phyloP scores from a whole-genome alignment of 148 eudicot genomes.

The Rhododendron mucronatum region DNA sequence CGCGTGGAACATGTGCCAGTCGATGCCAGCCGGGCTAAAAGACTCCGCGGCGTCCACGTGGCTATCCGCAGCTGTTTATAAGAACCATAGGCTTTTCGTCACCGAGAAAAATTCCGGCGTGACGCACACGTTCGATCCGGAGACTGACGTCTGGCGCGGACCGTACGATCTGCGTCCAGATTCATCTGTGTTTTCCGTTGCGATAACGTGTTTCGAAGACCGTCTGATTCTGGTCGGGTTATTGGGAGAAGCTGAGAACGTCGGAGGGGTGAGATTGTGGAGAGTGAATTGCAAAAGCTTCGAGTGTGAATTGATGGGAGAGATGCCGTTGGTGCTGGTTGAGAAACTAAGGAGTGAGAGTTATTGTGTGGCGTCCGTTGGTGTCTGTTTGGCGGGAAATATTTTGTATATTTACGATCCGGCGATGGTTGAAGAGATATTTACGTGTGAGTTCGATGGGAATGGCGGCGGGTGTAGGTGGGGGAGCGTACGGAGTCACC shows the following conservation, averaged over 20 bases:
- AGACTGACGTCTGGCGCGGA: conserved; percentile 33
- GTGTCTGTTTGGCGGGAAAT: conserved; percentile 22
- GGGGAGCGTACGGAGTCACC: conserved; percentile 34
- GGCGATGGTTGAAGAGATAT: conserved; percentile 28
- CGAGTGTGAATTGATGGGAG: conserved; percentile 32
- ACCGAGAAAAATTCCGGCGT: conserved; percentile 48
- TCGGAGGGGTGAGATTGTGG: conserved; percentile 38
- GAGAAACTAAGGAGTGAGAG: conserved; percentile 32
- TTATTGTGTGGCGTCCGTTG: conserved; percentile 26
- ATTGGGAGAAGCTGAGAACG: conserved; percentile 20
- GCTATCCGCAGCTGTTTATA: conserved; percentile 42
- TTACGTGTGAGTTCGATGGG: conserved; percentile 31
- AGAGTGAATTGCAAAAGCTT: conserved; percentile 21
- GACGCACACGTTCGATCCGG: conserved; percentile 38
- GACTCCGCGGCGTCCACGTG: conserved; percentile 47
- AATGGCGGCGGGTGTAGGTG: conserved; percentile 33
- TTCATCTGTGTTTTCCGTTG: conserved; percentile 24
- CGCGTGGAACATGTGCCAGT: conserved; percentile 41
- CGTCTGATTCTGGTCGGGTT: conserved; percentile 44
- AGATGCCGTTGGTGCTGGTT: conserved; percentile 42
- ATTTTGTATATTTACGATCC: conserved; percentile 35
- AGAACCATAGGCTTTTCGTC: conserved; percentile 25
- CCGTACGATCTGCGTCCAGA: conserved; percentile 40
- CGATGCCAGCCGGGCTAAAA: conserved; percentile 46
- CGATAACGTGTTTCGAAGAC: conserved; percentile 26